Evolutionary conservation across 2,329 filamentous ascomycete genomes (phyloP).

Genomic region (Colletotrichum sp.): DNA sequence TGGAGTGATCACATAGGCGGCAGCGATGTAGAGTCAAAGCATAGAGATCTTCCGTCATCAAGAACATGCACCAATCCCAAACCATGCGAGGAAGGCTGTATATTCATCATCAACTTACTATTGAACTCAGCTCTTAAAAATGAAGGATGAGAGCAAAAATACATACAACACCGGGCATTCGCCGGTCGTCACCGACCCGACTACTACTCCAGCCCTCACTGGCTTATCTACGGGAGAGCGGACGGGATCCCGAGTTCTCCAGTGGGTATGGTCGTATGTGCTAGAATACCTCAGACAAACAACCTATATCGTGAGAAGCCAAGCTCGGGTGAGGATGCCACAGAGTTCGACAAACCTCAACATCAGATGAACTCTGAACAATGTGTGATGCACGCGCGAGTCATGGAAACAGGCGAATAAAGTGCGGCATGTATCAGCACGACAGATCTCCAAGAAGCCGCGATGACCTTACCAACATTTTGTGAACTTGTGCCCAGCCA

Average conservation of each 20-base stretch:
- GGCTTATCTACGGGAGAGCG: neutral
- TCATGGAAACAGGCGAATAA: neutral
- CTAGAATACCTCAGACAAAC: fast-evolving
- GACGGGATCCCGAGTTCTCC: neutral
- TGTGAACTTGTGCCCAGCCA: neutral
- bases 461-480: neutral
- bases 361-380: neutral
- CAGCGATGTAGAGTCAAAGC: neutral
- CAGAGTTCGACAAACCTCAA: neutral
- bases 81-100: neutral
- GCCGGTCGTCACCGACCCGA: too few species aligned
- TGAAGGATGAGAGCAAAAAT: neutral
- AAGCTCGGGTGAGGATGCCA: neutral
- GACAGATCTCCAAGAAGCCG: neutral
- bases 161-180: too few species aligned
- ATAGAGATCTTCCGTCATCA: neutral
- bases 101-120: neutral
- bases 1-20: neutral
- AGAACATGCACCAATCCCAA: neutral
- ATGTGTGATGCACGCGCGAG: neutral
- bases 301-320: neutral
- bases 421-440: neutral
- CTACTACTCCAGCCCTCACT: too few species aligned
- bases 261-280: neutral
- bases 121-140: neutral